Conservation (phyloP, 495 filamentous ascomycete genomes). For the Immersiella caudata region DNA sequence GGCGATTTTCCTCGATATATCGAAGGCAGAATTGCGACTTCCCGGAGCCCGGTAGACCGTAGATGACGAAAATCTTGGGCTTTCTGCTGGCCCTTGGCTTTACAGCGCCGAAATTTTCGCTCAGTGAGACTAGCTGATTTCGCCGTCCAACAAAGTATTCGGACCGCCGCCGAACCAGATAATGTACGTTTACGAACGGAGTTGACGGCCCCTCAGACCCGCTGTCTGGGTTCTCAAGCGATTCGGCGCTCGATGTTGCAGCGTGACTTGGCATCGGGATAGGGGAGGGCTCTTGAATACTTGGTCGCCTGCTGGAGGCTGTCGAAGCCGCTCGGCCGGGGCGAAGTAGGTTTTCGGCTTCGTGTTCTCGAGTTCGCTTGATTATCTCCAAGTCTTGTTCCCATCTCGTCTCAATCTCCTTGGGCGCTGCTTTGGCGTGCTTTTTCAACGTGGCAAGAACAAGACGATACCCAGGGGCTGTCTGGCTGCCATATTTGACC, state of each 20-base stretch:
- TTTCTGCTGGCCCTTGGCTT: constrained; percentile 6
- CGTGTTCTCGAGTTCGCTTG: constrained; percentile 8
- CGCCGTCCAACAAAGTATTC: constrained; percentile 14
- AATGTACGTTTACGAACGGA: constrained; percentile 10
- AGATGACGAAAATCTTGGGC: constrained; percentile 15
- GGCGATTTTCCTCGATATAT: constrained; percentile 9
- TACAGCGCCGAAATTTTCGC: constrained; percentile 9
- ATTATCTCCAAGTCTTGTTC: constrained; percentile 14
- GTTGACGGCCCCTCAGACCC: constrained; percentile 9
- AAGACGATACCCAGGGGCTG: constrained; percentile 15
- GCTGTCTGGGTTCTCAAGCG: constrained; percentile 6
- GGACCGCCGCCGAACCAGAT: constrained; percentile 10
- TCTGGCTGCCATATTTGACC: constrained; percentile 11
- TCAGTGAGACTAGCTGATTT: constrained; percentile 1
- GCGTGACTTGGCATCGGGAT: neutral
- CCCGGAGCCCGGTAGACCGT: constrained; percentile 10
- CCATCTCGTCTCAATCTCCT: constrained; percentile 1
- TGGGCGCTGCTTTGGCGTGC: constrained; percentile 1
- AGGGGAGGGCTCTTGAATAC: neutral
- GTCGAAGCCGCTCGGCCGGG: neutral
- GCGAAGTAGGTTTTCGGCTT: constrained; percentile 12
- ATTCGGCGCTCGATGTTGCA: neutral
- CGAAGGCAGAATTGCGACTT: constrained; percentile 15
- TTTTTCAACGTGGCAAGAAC: constrained; percentile 6
- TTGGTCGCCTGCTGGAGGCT: neutral